phyloP scores from a whole-genome alignment of 768 basidiomycete species.

The Royoungia palumana region DNA sequence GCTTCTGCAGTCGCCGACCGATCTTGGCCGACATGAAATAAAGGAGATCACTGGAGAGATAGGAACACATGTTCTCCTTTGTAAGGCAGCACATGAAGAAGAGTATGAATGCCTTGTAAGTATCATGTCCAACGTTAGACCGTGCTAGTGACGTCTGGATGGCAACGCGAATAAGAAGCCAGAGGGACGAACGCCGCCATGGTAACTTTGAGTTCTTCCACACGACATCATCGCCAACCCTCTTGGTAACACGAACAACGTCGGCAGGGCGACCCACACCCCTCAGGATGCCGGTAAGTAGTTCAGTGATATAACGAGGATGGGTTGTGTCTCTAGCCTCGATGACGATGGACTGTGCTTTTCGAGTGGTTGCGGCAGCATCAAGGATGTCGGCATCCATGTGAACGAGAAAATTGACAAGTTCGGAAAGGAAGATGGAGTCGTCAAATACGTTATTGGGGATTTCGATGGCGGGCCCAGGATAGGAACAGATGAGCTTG shows the following conservation, averaged over 20 bases:
- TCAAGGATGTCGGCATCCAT: slow-evolving; percentile 34
- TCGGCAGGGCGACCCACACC: slow-evolving; percentile 33
- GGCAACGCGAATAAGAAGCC: slow-evolving; percentile 47
- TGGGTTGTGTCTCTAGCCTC: slow-evolving; percentile 42
- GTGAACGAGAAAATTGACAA: slow-evolving; percentile 38
- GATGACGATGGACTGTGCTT: slow-evolving; percentile 33
- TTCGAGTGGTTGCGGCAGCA: slow-evolving; percentile 33
- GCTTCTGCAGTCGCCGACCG: slow-evolving; percentile 36
- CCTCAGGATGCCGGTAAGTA: slow-evolving; percentile 47
- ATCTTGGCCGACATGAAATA: slow-evolving; percentile 38
- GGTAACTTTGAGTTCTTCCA: slow-evolving; percentile 37
- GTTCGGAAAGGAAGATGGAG: slow-evolving; percentile 29
- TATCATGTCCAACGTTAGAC: slow-evolving; percentile 4
- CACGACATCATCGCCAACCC: slow-evolving; percentile 45
- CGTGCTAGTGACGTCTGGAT: slow-evolving; percentile 37
- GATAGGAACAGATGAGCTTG: slow-evolving; percentile 46
- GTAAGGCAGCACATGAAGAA: slow-evolving; percentile 27
- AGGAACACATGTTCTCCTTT: background rate
- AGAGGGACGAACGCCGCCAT: slow-evolving; percentile 51
- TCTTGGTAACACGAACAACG: slow-evolving; percentile 36
- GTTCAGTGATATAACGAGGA: slow-evolving; percentile 47
- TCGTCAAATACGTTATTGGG: slow-evolving; percentile 28
- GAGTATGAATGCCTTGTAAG: slow-evolving; percentile 36
- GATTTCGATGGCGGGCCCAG: slow-evolving; percentile 42
- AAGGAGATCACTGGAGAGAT: slow-evolving; percentile 33